Percentiles rank a stretch among this genome's conserved stretches.
These are phyloP conservation scores for Lodderomyces jiufengensis DNA, from an alignment of 1,139 yeast genomes.

Conservation along the genomic window DNA sequence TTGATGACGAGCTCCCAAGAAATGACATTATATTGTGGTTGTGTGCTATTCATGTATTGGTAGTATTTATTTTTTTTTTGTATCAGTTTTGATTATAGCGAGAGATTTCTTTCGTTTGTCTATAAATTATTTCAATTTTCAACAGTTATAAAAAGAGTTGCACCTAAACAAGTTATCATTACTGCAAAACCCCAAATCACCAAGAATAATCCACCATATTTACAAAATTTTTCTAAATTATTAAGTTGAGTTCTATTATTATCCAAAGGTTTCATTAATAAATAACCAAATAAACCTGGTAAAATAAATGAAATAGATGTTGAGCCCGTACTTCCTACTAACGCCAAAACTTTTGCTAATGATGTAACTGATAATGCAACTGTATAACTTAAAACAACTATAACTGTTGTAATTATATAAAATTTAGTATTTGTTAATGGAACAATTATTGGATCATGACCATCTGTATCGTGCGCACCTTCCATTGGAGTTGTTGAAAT, in stretches of 20 bases:
- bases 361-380: constrained; percentile 79
- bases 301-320: constrained; percentile 89
- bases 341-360: constrained; percentile 79
- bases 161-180: constrained; percentile 73
- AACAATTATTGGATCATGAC: constrained; percentile 47
- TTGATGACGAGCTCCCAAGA: constrained; percentile 19
- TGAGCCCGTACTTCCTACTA: constrained; percentile 94
- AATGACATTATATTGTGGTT: constrained; percentile 36
- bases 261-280: constrained; percentile 46
- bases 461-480: constrained; percentile 49
- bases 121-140: too few species aligned
- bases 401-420: constrained; percentile 57
- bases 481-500: constrained; percentile 49
- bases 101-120: too few species aligned
- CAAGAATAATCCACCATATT: constrained; percentile 58
- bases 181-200: constrained; percentile 75
- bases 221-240: constrained; percentile 38
- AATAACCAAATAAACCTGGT: constrained; percentile 87
- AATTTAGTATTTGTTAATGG: constrained; percentile 53
- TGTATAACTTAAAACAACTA: constrained; percentile 60
- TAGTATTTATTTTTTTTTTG: constrained; percentile 2
- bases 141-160: constrained; percentile 52
- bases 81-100: too few species aligned
- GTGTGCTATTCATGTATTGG: background rate
- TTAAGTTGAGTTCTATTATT: constrained; percentile 34